phyloP scores from a whole-genome alignment of 2,329 filamentous ascomycete genomes.

The Decorospora gaudefroyi region DNA sequence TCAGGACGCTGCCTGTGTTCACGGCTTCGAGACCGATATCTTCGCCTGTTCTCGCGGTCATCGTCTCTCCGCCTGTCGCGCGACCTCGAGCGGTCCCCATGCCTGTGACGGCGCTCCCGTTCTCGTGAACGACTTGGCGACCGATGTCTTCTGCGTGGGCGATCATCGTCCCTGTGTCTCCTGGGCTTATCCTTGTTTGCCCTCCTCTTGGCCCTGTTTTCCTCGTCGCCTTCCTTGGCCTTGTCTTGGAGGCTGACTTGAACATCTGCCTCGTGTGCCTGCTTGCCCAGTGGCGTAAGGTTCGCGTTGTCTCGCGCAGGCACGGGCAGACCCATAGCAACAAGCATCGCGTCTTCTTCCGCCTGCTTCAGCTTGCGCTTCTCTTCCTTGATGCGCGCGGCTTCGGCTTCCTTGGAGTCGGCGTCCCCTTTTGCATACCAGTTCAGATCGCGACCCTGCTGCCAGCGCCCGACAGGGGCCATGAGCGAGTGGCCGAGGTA shows the following conservation, averaged over 20 bases:
- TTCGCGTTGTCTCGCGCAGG: constrained; percentile 69
- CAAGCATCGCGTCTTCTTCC: constrained; percentile 87
- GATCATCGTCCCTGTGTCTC: constrained; percentile 34
- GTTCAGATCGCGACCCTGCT: constrained; percentile 71
- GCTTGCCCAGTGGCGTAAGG: constrained; percentile 61
- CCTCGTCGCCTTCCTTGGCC: constrained; percentile 46
- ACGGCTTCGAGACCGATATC: constrained; percentile 38
- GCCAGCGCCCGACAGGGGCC: constrained; percentile 91
- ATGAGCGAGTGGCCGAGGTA: constrained; percentile 89
- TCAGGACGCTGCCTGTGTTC: constrained; percentile 35
- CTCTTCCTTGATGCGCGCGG: constrained; percentile 67
- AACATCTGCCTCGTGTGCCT: constrained; percentile 59
- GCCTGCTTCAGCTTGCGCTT: constrained; percentile 82
- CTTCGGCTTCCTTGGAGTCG: constrained; percentile 60
- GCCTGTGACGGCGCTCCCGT: constrained; percentile 35
- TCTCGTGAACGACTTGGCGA: constrained; percentile 38
- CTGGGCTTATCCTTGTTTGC: constrained; percentile 33
- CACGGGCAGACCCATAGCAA: constrained; percentile 78
- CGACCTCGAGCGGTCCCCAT: constrained; percentile 38
- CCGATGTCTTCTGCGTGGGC: constrained; percentile 30
- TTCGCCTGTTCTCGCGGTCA: constrained; percentile 38
- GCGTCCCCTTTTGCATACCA: constrained; percentile 68
- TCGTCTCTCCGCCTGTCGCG: constrained; percentile 33
- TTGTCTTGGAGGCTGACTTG: constrained; percentile 59
- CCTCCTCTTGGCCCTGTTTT: constrained; percentile 21